Evolutionary conservation across 2,329 filamentous ascomycete species (phyloP), one percentile per base, ranked within the genome.

Genomic region (Tolypocladium guangdongense): DNA sequence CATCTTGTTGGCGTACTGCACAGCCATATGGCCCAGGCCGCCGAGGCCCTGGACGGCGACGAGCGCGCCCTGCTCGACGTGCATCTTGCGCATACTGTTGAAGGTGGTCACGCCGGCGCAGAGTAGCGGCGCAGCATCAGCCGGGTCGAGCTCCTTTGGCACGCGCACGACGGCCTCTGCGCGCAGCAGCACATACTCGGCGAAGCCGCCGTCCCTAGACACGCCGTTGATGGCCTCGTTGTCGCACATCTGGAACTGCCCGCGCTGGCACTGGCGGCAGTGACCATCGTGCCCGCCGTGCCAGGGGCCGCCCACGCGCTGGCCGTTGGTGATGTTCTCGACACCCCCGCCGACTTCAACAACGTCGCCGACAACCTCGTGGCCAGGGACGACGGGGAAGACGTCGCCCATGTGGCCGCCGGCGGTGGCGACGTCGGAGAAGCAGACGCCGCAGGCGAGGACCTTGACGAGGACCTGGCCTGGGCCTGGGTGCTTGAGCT

Each of bases 1-100:
- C 86, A 90, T 89, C 68, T 83, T 83, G 50, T 74, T 74, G 5
- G 86, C 86, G 64, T 85, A 91, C 65, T 90, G 87, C 33, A 91
- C 82, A 0, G 86, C 88, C 33, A 92, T 67, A 66, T 92, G 88
- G 2, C 88, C 88, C 0, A 91, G 75, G 2, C 88, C 88, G 50
- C 90, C 83, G 3, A 92, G 74, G 16, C 87, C 88, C 57, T 91
- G 82, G 24, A 83, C 63, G 24, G 78, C 80, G 0, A 83, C 76
- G 0, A 76, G 56, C n/a, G 68, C 72, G 11, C 80, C 80, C 53
- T 77, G 74, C 59, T 75, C 71, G 46, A 82, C 68, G 27, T 71
- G 63, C 57, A 78, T 71, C 65, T 80, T 79, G 57, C 80, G 76
- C 51, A 83, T 76, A 20, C 71, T 68, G 65, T 83, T 83, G 67